Evolutionary conservation across 2,329 filamentous ascomycete species (phyloP).

Genomic region (Aureobasidium namibiae): DNA sequence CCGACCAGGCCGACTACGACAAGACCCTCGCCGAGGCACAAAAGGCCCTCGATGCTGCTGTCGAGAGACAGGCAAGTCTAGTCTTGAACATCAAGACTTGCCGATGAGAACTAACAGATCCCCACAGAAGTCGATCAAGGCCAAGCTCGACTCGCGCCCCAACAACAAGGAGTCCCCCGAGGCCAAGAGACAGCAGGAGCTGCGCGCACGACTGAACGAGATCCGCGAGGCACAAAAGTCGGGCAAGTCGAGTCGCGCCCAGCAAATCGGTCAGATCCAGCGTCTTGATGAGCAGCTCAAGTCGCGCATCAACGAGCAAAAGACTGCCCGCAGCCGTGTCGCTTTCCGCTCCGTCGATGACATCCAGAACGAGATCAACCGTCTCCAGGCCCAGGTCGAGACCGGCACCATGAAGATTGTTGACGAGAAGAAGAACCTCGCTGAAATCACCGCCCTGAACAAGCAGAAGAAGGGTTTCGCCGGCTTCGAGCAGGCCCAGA

Average conservation of each 20-base stretch:
- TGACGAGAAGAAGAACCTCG: conserved; percentile 89
- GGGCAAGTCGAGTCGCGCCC: conserved; percentile 72
- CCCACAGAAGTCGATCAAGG: conserved; percentile 69
- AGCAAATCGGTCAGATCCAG: conserved; percentile 84
- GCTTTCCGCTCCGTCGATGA: conserved; percentile 83
- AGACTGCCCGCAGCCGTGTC: conserved; percentile 71
- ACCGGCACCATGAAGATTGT: conserved; percentile 88
- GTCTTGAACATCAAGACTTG: background rate
- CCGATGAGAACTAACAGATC: background rate
- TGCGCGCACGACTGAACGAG: conserved; percentile 70
- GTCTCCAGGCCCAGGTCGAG: conserved; percentile 78
- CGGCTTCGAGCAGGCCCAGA: conserved; percentile 74
- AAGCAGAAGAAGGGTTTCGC: conserved; percentile 90
- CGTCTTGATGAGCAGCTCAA: conserved; percentile 83
- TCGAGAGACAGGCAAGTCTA: conserved; percentile 57
- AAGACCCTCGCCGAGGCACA: conserved; percentile 69
- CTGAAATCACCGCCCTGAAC: conserved; percentile 72
- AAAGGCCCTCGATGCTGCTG: conserved; percentile 72
- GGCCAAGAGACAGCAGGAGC: conserved; percentile 76
- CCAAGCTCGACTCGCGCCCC: conserved; percentile 79
- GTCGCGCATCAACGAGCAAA: conserved; percentile 76
- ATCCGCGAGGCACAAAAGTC: conserved; percentile 83
- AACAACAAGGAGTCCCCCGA: conserved; percentile 74
- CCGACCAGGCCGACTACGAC: conserved; percentile 80
- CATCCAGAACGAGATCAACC: conserved; percentile 71